These are phyloP conservation scores for Metschnikowia arizonensis DNA, from an alignment of 805 yeast genomes.

Conservation along the genomic window DNA sequence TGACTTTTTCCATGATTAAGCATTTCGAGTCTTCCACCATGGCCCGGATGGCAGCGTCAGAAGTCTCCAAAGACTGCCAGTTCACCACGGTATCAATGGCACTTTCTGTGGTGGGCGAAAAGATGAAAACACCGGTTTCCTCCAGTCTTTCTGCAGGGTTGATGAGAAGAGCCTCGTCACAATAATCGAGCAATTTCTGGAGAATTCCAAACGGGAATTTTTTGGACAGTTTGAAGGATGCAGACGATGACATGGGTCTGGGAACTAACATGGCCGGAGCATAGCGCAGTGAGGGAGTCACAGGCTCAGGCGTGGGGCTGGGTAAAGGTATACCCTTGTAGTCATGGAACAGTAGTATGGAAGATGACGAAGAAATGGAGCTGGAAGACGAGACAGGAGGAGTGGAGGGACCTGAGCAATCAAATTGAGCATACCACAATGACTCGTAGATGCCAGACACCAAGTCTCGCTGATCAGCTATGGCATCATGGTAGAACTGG, in stretches of 20 bases:
- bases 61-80: conserved; percentile 46
- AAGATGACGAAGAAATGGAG: conserved; percentile 21
- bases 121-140: conserved; percentile 30
- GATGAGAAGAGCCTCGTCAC: conserved; percentile 70
- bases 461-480: conserved; percentile 63
- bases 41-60: conserved; percentile 60
- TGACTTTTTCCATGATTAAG: conserved; percentile 61
- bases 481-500: conserved; percentile 66
- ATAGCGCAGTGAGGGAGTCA: conserved; percentile 4
- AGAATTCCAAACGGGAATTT: conserved; percentile 63
- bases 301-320: not conserved
- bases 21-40: conserved; percentile 65
- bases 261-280: conserved; percentile 12
- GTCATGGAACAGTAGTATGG: conserved; percentile 29
- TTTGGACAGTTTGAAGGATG: conserved; percentile 41
- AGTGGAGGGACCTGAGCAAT: conserved; percentile 17
- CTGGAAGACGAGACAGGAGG: conserved; percentile 14
- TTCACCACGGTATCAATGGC: conserved; percentile 47
- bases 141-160: conserved; percentile 61
- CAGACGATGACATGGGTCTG: conserved; percentile 7
- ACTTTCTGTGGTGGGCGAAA: conserved; percentile 58
- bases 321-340: conserved; percentile 60
- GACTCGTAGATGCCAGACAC: conserved; percentile 44
- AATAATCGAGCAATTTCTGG: conserved; percentile 54
- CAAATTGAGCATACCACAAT: conserved; percentile 22